A percentile compares a stretch with the other conserved stretches of the same genome.
Evolutionary conservation across 768 basidiomycete genomes (phyloP).

Genomic region (Paxillus ammoniavirescens): DNA sequence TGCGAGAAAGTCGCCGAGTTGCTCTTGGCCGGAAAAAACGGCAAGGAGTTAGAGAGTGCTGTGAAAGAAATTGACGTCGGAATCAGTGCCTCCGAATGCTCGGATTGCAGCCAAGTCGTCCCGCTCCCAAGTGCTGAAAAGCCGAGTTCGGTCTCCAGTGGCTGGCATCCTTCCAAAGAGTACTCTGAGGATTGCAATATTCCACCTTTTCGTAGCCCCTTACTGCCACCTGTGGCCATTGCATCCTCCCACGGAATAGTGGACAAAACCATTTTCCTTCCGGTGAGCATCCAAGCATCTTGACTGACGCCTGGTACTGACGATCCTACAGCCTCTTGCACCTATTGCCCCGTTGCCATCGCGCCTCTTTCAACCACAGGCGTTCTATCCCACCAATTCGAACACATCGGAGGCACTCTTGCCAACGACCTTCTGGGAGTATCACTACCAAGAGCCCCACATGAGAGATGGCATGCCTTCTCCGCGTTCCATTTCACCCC

Average conservation of each 20-base stretch:
- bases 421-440: neutral
- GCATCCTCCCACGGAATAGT: neutral
- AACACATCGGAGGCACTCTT: neutral
- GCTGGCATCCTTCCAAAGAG: neutral
- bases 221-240: conserved; percentile 25
- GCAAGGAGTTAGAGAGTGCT: conserved; percentile 46
- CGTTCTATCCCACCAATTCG: neutral
- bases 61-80: conserved; percentile 34
- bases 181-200: conserved; percentile 9
- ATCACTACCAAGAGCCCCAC: conserved; percentile 6
- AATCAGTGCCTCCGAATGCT: neutral
- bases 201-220: conserved; percentile 27
- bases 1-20: conserved; percentile 51
- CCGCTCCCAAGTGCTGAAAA: neutral
- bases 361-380: conserved; percentile 5
- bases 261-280: neutral
- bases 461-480: neutral
- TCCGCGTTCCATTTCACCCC: neutral
- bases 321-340: conserved; percentile 2
- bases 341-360: neutral
- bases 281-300: conserved; percentile 11
- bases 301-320: conserved; percentile 3
- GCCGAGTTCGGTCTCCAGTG: neutral
- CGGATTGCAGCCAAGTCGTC: neutral
- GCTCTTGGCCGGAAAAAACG: conserved; percentile 48